A percentile compares a stretch with the other conserved stretches of the same genome.
These are phyloP conservation scores for Alternaria triticina DNA, from an alignment of 2,329 filamentous ascomycete genomes.

Conservation along the genomic window DNA sequence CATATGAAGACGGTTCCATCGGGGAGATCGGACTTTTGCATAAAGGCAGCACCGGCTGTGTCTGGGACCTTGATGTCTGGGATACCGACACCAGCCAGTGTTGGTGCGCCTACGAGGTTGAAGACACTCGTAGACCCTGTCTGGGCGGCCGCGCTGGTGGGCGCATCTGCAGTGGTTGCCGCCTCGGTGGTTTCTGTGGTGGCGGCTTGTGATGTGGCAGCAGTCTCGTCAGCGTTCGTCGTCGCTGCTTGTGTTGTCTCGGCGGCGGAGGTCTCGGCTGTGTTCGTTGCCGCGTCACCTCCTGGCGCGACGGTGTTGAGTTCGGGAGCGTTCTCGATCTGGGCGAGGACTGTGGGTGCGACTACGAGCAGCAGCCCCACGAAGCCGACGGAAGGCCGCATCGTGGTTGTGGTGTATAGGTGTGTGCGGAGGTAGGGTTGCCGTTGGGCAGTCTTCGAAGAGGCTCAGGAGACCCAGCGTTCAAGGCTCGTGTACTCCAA, in stretches of 20 bases:
- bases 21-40: constrained; percentile 83
- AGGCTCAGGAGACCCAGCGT: constrained; percentile 32
- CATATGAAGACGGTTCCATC: constrained; percentile 97
- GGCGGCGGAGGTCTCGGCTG: constrained; percentile 17
- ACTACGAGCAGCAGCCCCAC: constrained; percentile 39
- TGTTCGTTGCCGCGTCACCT: constrained; percentile 23
- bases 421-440: constrained; percentile 13
- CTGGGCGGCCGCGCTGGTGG: constrained; percentile 16
- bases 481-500: constrained; percentile 15
- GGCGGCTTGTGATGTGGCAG: constrained; percentile 23
- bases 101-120: constrained; percentile 48
- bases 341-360: constrained; percentile 41
- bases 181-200: constrained; percentile 14
- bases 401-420: constrained; percentile 23
- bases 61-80: constrained; percentile 80
- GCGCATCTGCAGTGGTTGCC: constrained; percentile 18
- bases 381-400: constrained; percentile 41
- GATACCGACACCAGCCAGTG: constrained; percentile 63
- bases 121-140: constrained; percentile 48
- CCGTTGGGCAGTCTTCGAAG: constrained; percentile 11
- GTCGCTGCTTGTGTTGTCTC: constrained; percentile 3
- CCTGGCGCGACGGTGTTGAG: constrained; percentile 33
- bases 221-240: constrained; percentile 3
- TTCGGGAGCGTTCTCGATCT: constrained; percentile 37
- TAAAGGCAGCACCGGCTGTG: constrained; percentile 84